A percentile compares a stretch with the other conserved stretches of the same genome.
Conservation (phyloP, 1,284 basidiomycete species). For the Pholiota adiposa region DNA sequence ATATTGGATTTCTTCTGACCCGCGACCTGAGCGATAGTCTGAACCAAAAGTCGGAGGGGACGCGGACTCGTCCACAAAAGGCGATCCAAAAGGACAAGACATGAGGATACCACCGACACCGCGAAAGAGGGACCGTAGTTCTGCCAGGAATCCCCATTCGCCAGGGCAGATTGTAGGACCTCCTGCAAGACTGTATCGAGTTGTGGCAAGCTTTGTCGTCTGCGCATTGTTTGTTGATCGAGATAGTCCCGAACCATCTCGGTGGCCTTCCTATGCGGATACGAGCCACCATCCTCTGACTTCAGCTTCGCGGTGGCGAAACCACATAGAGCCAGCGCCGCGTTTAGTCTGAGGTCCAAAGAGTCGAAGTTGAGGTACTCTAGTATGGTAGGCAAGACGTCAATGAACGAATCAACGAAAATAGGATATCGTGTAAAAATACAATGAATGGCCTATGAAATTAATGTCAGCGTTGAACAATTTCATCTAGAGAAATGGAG, state of each 20-base stretch:
- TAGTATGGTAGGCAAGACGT: conserved; percentile 43
- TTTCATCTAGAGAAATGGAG: not conserved
- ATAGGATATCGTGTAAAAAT: conserved; percentile 37
- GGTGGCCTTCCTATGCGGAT: conserved; percentile 17
- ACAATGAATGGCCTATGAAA: conserved; percentile 42
- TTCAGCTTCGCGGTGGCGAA: conserved; percentile 40
- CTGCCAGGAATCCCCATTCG: conserved; percentile 25
- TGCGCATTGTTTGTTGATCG: conserved; percentile 18
- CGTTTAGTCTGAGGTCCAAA: conserved; percentile 37
- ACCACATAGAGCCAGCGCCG: conserved; percentile 44
- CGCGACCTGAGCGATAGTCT: conserved; percentile 35
- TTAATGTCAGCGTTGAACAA: conserved; percentile 12
- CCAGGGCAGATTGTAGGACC: conserved; percentile 31
- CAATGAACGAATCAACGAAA: conserved; percentile 37
- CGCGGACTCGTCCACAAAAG: conserved; percentile 44
- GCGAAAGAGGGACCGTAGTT: conserved; percentile 42
- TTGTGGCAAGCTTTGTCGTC: not conserved
- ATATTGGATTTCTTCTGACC: conserved; percentile 36
- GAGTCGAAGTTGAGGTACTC: conserved; percentile 36
- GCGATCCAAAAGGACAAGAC: conserved; percentile 51
- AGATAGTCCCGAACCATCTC: conserved; percentile 25
- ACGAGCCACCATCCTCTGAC: not conserved
- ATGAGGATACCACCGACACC: conserved; percentile 44
- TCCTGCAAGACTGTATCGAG: conserved; percentile 16
- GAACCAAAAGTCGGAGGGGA: conserved; percentile 44